Base-by-base conservation (phyloP, 1,284 basidiomycete species). In the Lentinula novae-zelandiae region DNA sequence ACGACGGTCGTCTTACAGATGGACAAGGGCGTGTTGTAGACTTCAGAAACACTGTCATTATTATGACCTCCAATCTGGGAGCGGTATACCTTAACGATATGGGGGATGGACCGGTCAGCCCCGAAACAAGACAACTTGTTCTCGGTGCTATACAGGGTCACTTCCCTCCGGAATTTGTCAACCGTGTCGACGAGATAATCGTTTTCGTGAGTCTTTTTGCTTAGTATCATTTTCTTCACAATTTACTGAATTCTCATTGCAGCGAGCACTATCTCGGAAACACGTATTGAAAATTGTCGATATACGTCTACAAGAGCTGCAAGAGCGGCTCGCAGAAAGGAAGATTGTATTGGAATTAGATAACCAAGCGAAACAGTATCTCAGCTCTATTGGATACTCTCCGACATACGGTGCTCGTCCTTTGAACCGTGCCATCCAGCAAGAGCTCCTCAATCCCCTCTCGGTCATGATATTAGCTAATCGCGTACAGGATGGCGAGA, bases 1-100 rank as follows among this genome's bases (percentile, higher is more conserved):
- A 98, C 68, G 96, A 98, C 68, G 96, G 96, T n/a, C 86, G 88
- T 56, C 79, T 98, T 65, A 97, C 95, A 15, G 96, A 98, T 67
- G 89, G 90, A 8, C 90, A 93, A 73, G 91, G 91, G 22, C 84
- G 89, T 62, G 77, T 90, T 27, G 85, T 93, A 12, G 76, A 80
- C 63, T 91, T 94, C 79, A 79, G 86, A 65, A 96, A 94, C 71
- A 92, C 93, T 1, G 92, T 96, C 68, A 93, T 98, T 70, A 92
- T 96, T 72, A 89, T 97, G 82, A 98, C 95, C 3, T 95, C 92
- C 58, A 98, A 98, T 72, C 82, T 98, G 36, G 93, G 93, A 51
- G 89, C 89, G 2, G 78, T 79, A 20, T 90, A 85, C 74, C 82
- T 95, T 44, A 86, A 93, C 61, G 91, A 93, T 62, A 85, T 91